Conservation (phyloP, 352 stramenopile species). For the Phytophthora megakarya region DNA sequence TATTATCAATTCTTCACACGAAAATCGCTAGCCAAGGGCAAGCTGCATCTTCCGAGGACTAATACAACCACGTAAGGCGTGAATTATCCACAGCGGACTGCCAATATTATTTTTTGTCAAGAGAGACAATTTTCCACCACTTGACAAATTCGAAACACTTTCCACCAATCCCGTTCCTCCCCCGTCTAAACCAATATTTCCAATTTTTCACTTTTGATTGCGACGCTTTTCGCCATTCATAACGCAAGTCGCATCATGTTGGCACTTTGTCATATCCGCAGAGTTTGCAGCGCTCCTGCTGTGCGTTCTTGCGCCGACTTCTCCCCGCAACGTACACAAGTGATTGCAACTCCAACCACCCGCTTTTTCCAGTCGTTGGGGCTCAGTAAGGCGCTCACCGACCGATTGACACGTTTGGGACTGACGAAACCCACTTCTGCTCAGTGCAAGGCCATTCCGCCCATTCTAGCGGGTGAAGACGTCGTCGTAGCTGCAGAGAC, state of each 20-base stretch:
- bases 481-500: conserved; percentile 95
- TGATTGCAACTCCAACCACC: neutral
- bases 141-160: conserved; percentile 10
- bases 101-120: conserved; percentile 6
- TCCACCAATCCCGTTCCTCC: neutral
- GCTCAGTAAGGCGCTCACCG: conserved; percentile 37
- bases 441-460: conserved; percentile 65
- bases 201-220: too few relatives aligned
- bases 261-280: conserved; percentile 5
- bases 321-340: neutral
- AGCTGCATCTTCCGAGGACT: too few relatives aligned
- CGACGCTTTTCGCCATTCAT: conserved; percentile 6
- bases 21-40: too few relatives aligned
- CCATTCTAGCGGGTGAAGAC: conserved; percentile 60
- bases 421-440: conserved; percentile 53
- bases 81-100: neutral
- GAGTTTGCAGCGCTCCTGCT: neutral
- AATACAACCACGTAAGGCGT: too few relatives aligned
- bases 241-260: conserved; percentile 4
- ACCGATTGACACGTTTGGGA: conserved; percentile 44
- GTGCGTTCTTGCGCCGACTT: conserved; percentile 1
- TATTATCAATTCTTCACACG: too few relatives aligned
- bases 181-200: too few relatives aligned
- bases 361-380: conserved; percentile 67
- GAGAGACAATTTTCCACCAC: conserved; percentile 5